A percentile compares a stretch with the other conserved stretches of the same genome.
These are phyloP conservation scores for Styphnolobium japonicum DNA, from an alignment of 306 rosid genomes.

Conservation along the genomic window DNA sequence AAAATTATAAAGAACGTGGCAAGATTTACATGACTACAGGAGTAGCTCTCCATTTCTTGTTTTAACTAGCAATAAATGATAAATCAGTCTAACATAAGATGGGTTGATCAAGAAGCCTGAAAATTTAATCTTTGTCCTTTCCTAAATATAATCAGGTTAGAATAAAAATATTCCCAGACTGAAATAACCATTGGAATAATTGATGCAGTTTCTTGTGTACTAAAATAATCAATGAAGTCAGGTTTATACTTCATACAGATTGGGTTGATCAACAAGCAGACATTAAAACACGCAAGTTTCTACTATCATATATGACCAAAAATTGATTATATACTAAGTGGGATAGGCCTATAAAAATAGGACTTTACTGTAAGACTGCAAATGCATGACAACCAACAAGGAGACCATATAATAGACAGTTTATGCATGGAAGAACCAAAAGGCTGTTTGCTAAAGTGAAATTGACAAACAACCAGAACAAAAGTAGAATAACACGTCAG, in stretches of 20 bases:
- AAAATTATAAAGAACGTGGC: background rate
- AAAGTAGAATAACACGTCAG: background rate
- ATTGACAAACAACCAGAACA: conserved; percentile 4
- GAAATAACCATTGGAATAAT: background rate
- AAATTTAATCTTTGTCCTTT: background rate
- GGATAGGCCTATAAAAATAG: background rate
- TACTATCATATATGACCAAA: background rate
- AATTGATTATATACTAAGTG: background rate
- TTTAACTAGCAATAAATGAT: background rate
- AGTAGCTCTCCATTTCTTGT: background rate
- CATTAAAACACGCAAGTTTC: background rate
- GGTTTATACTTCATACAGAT: background rate
- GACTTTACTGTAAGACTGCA: background rate
- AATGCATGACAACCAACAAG: background rate
- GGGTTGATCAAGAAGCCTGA: background rate
- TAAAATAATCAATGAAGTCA: background rate
- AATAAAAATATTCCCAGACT: background rate
- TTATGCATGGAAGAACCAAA: conserved; percentile 9
- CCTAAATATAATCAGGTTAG: background rate
- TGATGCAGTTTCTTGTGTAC: background rate
- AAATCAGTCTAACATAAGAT: conserved; percentile 1
- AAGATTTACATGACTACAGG: conserved; percentile 2
- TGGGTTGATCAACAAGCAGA: conserved; percentile 6
- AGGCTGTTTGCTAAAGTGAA: background rate
- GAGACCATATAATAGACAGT: background rate